Base-by-base conservation (phyloP, 2,329 filamentous ascomycete genomes). In the Pseudopyricularia cyperi region DNA sequence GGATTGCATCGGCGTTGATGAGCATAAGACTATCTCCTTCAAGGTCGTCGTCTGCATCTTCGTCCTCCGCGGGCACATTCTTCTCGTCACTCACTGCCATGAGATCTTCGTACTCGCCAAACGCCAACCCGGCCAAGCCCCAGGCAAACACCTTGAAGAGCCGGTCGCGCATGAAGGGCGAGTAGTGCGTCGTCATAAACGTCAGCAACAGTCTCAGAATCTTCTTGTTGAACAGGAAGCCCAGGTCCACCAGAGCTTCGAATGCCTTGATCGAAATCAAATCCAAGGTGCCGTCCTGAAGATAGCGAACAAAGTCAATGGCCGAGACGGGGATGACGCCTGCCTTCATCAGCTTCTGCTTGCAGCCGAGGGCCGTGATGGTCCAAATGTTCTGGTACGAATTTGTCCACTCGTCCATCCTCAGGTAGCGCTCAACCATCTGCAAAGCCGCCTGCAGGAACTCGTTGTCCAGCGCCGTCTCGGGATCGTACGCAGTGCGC, bases 381-480 rank as follows among this genome's bases (percentile, higher is more conserved):
- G 82, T 83, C 72, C 79, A 81, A 52, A 82, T 73, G 55, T 85
- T 86, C 54, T 84, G 80, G 60, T 82, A 83, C 3, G 81, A 84
- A 54, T 77, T 71, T 15, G 79, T 79, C 75, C 82, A 85, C 61
- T 85, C 80, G 60, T 86, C 82, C 67, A 82, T 81, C 22, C 82
- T 73, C 48, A 82, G 74, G 57, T 82, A 80, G 51, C 82, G 74
- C 58, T 85, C 80, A 47, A 86, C 82, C 62, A 84, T 80, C 52
- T 79, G 77, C 46, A 82, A 61, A 3, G 76, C 77, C 50, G 70
- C 67, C 9, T 73, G 70, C 7, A 79, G 68, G 52, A 78, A 81
- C 47, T 65, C 68, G 54, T 67, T 67, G 44, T 73, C 72, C 51
- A 69, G 67, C 14, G 32, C 28, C 14, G 33, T 17, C 15, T 30